Evolutionary conservation across 345 rosid species (phyloP).

Genomic region (Eucalyptus shirleyi): DNA sequence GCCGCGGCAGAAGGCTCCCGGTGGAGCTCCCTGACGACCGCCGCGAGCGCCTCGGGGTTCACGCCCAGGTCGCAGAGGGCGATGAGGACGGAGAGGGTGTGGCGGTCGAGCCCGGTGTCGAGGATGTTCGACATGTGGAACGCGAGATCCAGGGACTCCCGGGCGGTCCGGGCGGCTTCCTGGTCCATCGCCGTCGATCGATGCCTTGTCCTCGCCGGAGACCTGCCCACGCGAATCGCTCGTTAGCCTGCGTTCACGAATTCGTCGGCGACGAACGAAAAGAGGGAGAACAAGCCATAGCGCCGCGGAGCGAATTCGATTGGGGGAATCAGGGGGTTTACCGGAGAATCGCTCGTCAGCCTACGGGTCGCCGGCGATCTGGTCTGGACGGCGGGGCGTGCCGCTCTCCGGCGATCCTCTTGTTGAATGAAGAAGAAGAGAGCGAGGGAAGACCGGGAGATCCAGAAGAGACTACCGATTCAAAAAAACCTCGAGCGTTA

Average conservation of each 20-base stretch:
- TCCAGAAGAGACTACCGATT: not conserved
- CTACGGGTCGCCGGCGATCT: not conserved
- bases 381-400: not conserved
- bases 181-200: conserved; percentile 12
- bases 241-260: not conserved
- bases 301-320: not conserved
- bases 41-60: conserved; percentile 38
- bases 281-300: not conserved
- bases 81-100: conserved; percentile 35
- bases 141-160: conserved; percentile 38
- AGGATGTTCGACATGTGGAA: conserved; percentile 45
- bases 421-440: not conserved
- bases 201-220: not conserved
- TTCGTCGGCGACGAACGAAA: not conserved
- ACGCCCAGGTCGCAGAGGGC: conserved; percentile 38
- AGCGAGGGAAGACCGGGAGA: not conserved
- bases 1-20: conserved; percentile 9
- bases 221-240: not conserved
- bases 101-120: conserved; percentile 37
- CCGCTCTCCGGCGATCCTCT: not conserved
- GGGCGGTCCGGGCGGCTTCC: conserved; percentile 27
- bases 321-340: not conserved
- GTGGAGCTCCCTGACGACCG: conserved; percentile 31
- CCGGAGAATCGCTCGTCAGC: not conserved
- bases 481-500: not conserved